Evolutionary conservation across 2,329 filamentous ascomycete species (phyloP), one percentile per base, ranked within the genome.

Genomic region (Fusarium oligoseptatum): DNA sequence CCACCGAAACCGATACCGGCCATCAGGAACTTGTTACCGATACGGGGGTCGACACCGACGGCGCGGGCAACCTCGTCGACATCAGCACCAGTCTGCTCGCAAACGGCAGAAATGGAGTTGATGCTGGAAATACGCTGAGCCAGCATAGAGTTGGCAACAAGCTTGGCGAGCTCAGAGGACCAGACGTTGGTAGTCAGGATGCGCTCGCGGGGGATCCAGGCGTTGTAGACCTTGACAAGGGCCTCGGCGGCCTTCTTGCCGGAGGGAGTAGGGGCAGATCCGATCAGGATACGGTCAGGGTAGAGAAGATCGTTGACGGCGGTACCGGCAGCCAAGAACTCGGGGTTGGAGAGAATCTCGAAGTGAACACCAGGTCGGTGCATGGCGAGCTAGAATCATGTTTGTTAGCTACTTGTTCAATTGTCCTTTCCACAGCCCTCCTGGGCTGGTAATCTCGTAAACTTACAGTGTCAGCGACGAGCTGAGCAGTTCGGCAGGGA

Each of bases 41-140:
- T 94, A 60, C 94, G 88, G 9, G 87, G 87, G 77, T 96, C 94
- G 41, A 91, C 85, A 60, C 94, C 94, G 34, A 94, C 87, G 7
- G 91, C 90, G 39, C 86, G 85, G 15, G 92, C 88, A 3, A 96
- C 88, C 82, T 95, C 92, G 71, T 92, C 88, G n/a, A 95, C 88
- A 77, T 95, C 91, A 14, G 93, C 94, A 17, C 93, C 93, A 0
- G 92, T 93, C 71, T 88, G 88, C 82, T 95, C 94, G 80, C 94
- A 96, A 34, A 96, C 90, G 5, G 93, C 92, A n/a, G 92, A 93
- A 68, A 96, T 89, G 14, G 92, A 92, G 83, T 95, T 96, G 84
- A 96, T 94, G 82, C 91, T 94, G 80, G 91, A 93, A 78, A 96
- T 93, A 60, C 93, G 89, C 83, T 96, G 94, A 1, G 94, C 94